phyloP scores from a whole-genome alignment of 257 asterid species.

The Solanum microdontum region DNA sequence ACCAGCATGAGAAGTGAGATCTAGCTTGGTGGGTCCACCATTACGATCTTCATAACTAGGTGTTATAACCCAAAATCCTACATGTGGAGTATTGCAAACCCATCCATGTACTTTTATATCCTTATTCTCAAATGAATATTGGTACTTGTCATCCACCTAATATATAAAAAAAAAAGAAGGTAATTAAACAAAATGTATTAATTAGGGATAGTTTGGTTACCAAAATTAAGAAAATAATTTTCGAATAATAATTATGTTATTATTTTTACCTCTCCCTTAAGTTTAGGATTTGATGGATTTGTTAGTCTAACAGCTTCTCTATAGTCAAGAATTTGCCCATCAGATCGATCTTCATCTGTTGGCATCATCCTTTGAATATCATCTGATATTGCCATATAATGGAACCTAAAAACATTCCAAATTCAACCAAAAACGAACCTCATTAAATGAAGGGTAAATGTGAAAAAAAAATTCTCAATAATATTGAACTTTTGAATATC shows the following conservation, averaged over 20 bases:
- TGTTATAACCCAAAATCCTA: constrained; percentile 19
- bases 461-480: not conserved
- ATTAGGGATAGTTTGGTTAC: not conserved
- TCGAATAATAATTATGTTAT: not conserved
- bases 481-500: no score
- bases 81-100: not conserved
- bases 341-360: constrained; percentile 27
- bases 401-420: constrained; percentile 30
- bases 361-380: constrained; percentile 58
- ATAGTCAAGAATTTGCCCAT: constrained; percentile 37
- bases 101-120: constrained; percentile 12
- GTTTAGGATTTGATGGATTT: constrained; percentile 6
- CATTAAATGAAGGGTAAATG: no score
- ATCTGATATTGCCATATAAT: constrained; percentile 65
- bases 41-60: constrained; percentile 4
- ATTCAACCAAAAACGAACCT: not conserved
- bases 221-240: not conserved
- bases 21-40: constrained; percentile 13
- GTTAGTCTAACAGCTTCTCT: constrained; percentile 51
- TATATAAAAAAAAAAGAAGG: not conserved
- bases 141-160: constrained; percentile 18
- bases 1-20: constrained; percentile 9
- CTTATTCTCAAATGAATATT: constrained; percentile 9
- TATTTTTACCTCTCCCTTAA: constrained; percentile 18
- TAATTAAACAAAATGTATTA: not conserved